Percentiles rank a stretch among this genome's conserved stretches.
Conservation (phyloP, 768 basidiomycete species). For the Amanita subjunquillea region DNA sequence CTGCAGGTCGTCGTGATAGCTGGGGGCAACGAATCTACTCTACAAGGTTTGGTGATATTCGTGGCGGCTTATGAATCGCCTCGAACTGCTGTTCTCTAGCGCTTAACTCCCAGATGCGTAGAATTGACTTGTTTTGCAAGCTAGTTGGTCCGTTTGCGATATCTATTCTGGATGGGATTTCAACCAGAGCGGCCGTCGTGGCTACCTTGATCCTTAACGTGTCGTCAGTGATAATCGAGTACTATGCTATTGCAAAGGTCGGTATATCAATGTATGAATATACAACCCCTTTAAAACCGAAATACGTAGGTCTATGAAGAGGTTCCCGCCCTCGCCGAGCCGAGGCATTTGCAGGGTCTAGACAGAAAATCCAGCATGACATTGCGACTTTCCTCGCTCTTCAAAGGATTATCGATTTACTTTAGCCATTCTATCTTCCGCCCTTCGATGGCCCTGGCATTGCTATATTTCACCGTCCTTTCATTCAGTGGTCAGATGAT, state of each 20-base stretch:
- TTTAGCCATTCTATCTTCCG: constrained; percentile 13
- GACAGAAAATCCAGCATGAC: neutral
- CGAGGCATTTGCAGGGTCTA: neutral
- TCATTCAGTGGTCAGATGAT: constrained; percentile 18
- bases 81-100: constrained; percentile 1
- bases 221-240: constrained; percentile 14
- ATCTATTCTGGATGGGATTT: constrained; percentile 15
- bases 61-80: neutral
- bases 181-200: constrained; percentile 12
- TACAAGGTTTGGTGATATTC: constrained; percentile 1
- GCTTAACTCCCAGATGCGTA: constrained; percentile 19
- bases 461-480: constrained; percentile 22
- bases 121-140: constrained; percentile 21
- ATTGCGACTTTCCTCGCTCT: neutral
- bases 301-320: constrained; percentile 3
- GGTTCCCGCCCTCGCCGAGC: constrained; percentile 5
- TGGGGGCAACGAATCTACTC: neutral
- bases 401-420: constrained; percentile 10
- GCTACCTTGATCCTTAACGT: constrained; percentile 11
- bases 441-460: constrained; percentile 14
- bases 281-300: neutral
- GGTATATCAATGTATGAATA: neutral
- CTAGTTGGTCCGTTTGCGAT: constrained; percentile 15
- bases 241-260: constrained; percentile 16
- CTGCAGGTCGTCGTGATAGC: constrained; percentile 6